phyloP scores from a whole-genome alignment of 2,329 filamentous ascomycete species.

The Rhinocladiella mackenziei region DNA sequence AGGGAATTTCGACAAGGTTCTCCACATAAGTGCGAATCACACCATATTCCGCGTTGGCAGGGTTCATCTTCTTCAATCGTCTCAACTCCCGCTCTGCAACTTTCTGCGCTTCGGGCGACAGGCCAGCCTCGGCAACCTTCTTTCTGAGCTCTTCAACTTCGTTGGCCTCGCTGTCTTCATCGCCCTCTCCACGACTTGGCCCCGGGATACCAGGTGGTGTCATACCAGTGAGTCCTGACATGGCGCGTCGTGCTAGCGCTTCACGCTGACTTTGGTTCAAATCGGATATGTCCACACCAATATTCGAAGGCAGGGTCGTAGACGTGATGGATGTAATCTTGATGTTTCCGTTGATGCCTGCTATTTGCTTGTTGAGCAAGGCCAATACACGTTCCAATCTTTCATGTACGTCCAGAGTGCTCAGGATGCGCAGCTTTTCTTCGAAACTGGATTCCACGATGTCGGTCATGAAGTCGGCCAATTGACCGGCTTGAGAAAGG shows the following conservation, averaged over 20 bases:
- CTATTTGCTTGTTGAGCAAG: constrained; percentile 75
- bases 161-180: constrained; percentile 75
- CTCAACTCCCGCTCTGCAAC: constrained; percentile 87
- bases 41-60: constrained; percentile 91
- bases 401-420: constrained; percentile 73
- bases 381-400: constrained; percentile 78
- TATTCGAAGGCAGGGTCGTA: constrained; percentile 57
- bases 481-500: constrained; percentile 71
- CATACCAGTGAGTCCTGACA: constrained; percentile 43
- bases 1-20: constrained; percentile 89
- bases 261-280: constrained; percentile 48
- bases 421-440: constrained; percentile 82
- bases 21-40: constrained; percentile 92
- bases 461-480: constrained; percentile 97
- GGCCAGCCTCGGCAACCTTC: constrained; percentile 73
- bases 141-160: constrained; percentile 90
- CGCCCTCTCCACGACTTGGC: constrained; percentile 48
- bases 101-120: constrained; percentile 80
- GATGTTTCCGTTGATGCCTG: constrained; percentile 78
- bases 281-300: constrained; percentile 54
- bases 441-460: constrained; percentile 82
- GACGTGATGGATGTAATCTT: constrained; percentile 75
- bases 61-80: constrained; percentile 89
- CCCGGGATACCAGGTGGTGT: constrained; percentile 43
- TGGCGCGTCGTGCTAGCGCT: constrained; percentile 40